Evolutionary conservation across 768 basidiomycete genomes (phyloP).

Genomic region (Terana coerulea): DNA sequence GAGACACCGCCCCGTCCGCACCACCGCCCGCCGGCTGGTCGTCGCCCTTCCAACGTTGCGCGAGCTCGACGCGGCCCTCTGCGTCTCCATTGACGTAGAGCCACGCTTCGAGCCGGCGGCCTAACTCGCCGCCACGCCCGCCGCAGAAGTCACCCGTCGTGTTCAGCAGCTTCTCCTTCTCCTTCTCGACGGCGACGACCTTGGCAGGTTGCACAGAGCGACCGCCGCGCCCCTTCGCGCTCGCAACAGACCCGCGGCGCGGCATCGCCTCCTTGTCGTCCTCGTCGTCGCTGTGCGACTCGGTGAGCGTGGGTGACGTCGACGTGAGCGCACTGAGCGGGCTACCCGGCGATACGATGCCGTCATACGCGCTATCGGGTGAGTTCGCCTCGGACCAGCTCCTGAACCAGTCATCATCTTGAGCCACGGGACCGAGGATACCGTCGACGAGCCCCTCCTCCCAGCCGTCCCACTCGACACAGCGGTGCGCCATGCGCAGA

Average conservation of each 20-base stretch:
- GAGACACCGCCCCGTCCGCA: too few relatives aligned
- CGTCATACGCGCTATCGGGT: neutral
- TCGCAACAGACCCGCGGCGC: conserved; percentile 5
- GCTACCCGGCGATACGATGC: neutral
- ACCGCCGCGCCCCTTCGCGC: neutral
- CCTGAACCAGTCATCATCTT: conserved; percentile 70
- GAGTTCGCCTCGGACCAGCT: conserved; percentile 30
- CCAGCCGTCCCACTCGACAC: conserved; percentile 89
- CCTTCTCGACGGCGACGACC: conserved; percentile 52
- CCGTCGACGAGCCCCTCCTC: conserved; percentile 78
- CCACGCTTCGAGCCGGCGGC: conserved; percentile 73
- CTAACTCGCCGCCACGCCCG: conserved; percentile 75
- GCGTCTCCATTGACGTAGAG: conserved; percentile 33
- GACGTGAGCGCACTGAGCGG: conserved; percentile 13
- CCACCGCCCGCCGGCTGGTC: conserved; percentile 4
- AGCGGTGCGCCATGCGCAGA: conserved; percentile 74
- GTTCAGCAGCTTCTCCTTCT: conserved; percentile 67
- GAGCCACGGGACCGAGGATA: conserved; percentile 69
- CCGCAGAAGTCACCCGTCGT: conserved; percentile 76
- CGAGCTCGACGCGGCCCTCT: conserved; percentile 24
- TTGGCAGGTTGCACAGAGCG: conserved; percentile 17
- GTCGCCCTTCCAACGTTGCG: conserved; percentile 22
- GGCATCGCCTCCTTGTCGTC: conserved; percentile 6
- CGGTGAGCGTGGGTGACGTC: conserved; percentile 16
- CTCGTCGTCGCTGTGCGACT: conserved; percentile 13